Base-by-base conservation (phyloP, 495 filamentous ascomycete species). In the Chaetomium tenue region DNA sequence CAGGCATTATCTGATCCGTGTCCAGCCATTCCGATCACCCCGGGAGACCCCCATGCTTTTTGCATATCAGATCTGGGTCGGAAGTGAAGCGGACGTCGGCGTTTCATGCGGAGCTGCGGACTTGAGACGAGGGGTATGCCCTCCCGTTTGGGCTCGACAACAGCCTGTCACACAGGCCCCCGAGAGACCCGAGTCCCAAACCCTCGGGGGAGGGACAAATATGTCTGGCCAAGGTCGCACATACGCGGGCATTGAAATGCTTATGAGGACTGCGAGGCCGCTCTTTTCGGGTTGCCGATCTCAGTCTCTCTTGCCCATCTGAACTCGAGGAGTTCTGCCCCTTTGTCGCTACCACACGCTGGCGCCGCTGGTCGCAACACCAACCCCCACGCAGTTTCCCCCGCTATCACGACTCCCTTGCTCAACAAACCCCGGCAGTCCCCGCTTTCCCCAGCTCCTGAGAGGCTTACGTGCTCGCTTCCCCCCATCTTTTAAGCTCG, bases 41-140 rank as follows among this genome's bases (percentile, higher is more conserved):
- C 44, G 44, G 44, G 18, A 47, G 16, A 5, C 44, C 44, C 44
- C n/a, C 44, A 47, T 47, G 44, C n/a, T 47, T n/a, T 9, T 9
- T 8, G n/a, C 55, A 56, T 18, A 9, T 23, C 40, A 59, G 58
- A 40, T 56, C 33, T 56, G 37, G 23, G 25, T 22, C 7, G 22
- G 15, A 44, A 22, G 55, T 20, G 55, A 7, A 6, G 39, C 20
- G 12, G n/a, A 16, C 1, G 44, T n/a, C n/a, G 55, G 26, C 7
- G 58, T 61, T 61, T 61, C 58, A 61, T 60, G 26, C 37, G 3
- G n/a, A 40, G 4, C 44, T 15, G 16, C 58, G 50, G 46, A 51
- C 58, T 50, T 60, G 44, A 50, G 40, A 7, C 39, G 42, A 20
- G 40, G 40, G 39, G 40, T 18, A 20, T 26, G 28, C 11, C 52